Base-by-base conservation (phyloP, 1,139 yeast genomes). In the Kodamaea arcana region DNA sequence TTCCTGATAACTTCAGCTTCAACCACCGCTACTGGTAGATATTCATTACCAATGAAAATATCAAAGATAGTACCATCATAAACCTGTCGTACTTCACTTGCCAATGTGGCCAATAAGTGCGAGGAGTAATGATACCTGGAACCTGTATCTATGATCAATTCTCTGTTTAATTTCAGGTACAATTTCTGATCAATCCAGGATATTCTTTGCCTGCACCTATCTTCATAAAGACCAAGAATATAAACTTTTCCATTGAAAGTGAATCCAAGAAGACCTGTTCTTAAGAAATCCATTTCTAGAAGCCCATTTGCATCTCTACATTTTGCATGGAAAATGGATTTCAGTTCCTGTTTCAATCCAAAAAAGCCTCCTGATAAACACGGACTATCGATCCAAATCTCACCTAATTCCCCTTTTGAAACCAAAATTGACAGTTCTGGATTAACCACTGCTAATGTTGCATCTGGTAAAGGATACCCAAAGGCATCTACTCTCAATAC, bases 61-160 rank as follows among this genome's bases (percentile, higher is more conserved):
- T 94, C 97, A 58, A 92, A 94, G 15, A 94, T 87, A 1, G 96
- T 83, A 46, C 95, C 86, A 49, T 94, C 98, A 42, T 83, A 83
- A 1, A 90, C 83, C 34, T 84, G 81, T 23, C 88, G 77, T 5
- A 94, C 88, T 31, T 83, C 83, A 42, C 88, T 70, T 18, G 92
- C 94, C 37, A 92, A 65, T 0, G 97, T 85, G 33, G 81, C 81
- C 31, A 84, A 75, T 29, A 88, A 60, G 56, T 92, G 97, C 7
- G 92, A 84, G 1, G 95, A 76, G 51, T 90, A 92, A 53, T 88
- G 94, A 42, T 83, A 84, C 39, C 81, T 62, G 14, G 70, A 61
- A 9, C 71, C 72, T 36, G 57, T 62, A 3, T 66, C 72, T 15
- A 62, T 50, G 3, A 55, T 44, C 22, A 63, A 45, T 9, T 58